phyloP scores from a whole-genome alignment of 2,329 filamentous ascomycete genomes.

The Aspergillus brunneoviolaceus region DNA sequence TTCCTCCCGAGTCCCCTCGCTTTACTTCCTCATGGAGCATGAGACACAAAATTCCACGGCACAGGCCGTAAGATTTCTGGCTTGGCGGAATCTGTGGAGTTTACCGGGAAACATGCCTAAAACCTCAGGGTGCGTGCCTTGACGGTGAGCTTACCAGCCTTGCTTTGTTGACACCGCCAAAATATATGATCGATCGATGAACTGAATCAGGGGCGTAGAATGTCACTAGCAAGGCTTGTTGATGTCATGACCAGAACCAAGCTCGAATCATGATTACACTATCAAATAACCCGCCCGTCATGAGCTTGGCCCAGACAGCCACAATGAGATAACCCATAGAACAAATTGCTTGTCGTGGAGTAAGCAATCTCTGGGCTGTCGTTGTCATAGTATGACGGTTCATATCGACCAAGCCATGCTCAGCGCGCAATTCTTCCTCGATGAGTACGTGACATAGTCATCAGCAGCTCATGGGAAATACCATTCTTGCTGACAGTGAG shows the following conservation, averaged over 20 bases:
- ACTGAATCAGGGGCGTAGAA: neutral
- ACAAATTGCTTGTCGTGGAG: neutral
- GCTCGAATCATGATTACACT: neutral
- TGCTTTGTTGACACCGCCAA: neutral
- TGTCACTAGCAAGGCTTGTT: neutral
- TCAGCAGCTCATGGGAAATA: neutral
- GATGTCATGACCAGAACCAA: neutral
- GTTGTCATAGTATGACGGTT: neutral
- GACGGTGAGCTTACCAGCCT: neutral
- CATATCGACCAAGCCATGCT: neutral
- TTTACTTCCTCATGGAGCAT: conserved; percentile 2
- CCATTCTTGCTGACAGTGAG: neutral
- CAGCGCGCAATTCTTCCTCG: neutral
- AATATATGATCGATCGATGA: neutral
- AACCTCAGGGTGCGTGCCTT: neutral
- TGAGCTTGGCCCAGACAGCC: neutral
- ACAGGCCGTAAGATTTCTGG: conserved; percentile 8
- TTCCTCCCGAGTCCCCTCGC: neutral
- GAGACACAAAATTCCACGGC: conserved; percentile 9
- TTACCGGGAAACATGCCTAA: conserved; percentile 1
- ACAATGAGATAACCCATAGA: neutral
- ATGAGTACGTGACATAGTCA: neutral
- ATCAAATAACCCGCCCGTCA: neutral
- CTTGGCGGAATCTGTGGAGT: conserved; percentile 3
- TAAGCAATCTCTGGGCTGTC: neutral